Evolutionary conservation across 768 basidiomycete genomes (phyloP).

Genomic region (Serendipita sp.): DNA sequence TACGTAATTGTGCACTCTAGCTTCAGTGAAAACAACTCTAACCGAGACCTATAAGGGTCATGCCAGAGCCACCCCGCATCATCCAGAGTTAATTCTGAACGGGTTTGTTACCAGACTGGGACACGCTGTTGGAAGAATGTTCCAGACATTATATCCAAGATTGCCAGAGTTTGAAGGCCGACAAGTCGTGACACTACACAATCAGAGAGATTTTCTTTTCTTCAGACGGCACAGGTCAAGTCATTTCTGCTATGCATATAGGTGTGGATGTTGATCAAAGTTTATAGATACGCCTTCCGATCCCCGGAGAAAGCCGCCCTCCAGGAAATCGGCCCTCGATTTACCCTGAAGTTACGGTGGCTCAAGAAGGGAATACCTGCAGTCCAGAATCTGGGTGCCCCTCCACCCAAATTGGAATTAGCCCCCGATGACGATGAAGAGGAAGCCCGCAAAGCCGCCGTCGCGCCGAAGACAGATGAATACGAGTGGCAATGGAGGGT

Average conservation of each 20-base stretch:
- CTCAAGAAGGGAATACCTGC: conserved; percentile 78
- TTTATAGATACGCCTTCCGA: conserved; percentile 69
- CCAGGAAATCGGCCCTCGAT: conserved; percentile 95
- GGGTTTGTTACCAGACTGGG: conserved; percentile 88
- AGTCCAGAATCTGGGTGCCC: conserved; percentile 50
- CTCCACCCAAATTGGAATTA: conserved; percentile 38
- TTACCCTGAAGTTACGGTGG: conserved; percentile 85
- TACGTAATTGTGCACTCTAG: conserved; percentile 22
- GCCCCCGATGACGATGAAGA: conserved; percentile 18
- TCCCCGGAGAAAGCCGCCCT: conserved; percentile 79
- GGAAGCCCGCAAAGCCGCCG: conserved; percentile 22
- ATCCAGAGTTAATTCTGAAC: conserved; percentile 90
- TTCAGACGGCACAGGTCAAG: conserved; percentile 79
- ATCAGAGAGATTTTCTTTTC: conserved; percentile 95
- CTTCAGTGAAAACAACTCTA: not conserved
- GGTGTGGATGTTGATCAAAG: conserved; percentile 8
- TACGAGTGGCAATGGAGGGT: conserved; percentile 88
- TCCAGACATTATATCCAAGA: conserved; percentile 91
- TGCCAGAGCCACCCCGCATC: conserved; percentile 79
- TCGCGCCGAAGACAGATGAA: conserved; percentile 56
- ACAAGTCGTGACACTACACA: conserved; percentile 93
- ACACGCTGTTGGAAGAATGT: conserved; percentile 83
- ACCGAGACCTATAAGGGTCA: conserved; percentile 42
- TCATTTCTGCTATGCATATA: conserved; percentile 9
- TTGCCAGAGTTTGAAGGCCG: conserved; percentile 88